These are phyloP conservation scores for Theileria annulata DNA, from an alignment of 169 alveolate species.

Conservation along the genomic window DNA sequence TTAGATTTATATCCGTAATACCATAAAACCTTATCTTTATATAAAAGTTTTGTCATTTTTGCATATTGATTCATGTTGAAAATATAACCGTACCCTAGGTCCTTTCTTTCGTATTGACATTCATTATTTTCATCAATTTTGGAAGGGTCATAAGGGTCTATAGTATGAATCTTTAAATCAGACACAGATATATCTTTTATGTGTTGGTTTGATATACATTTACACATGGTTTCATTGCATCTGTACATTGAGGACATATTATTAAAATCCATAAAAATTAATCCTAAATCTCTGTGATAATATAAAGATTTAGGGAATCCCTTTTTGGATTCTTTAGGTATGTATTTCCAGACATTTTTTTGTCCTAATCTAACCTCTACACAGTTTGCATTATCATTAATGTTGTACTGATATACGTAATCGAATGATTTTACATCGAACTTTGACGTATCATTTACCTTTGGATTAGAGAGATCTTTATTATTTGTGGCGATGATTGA, in stretches of 20 bases:
- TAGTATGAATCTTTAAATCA: not conserved
- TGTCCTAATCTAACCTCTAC: slow-evolving; percentile 6
- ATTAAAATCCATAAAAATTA: not conserved
- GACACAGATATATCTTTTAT: not conserved
- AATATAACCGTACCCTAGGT: not conserved
- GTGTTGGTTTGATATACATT: not conserved
- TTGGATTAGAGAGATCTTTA: not conserved
- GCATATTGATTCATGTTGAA: not conserved
- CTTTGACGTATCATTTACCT: not conserved
- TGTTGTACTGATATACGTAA: not conserved
- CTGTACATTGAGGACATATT: not conserved
- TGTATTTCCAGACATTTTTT: slow-evolving; percentile 1
- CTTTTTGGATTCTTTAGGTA: not conserved
- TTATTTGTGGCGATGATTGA: not conserved
- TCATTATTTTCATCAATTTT: not conserved
- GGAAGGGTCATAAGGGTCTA: not conserved
- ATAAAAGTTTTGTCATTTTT: not conserved
- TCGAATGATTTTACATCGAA: not conserved
- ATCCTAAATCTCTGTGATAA: not conserved
- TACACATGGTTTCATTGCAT: not conserved
- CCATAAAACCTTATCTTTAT: not conserved
- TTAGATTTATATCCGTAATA: not conserved
- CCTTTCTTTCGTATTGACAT: not conserved
- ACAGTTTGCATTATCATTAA: not conserved
- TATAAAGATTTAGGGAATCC: not conserved